phyloP scores from a whole-genome alignment of 2,329 filamentous ascomycete genomes.

The Claviceps sp. region DNA sequence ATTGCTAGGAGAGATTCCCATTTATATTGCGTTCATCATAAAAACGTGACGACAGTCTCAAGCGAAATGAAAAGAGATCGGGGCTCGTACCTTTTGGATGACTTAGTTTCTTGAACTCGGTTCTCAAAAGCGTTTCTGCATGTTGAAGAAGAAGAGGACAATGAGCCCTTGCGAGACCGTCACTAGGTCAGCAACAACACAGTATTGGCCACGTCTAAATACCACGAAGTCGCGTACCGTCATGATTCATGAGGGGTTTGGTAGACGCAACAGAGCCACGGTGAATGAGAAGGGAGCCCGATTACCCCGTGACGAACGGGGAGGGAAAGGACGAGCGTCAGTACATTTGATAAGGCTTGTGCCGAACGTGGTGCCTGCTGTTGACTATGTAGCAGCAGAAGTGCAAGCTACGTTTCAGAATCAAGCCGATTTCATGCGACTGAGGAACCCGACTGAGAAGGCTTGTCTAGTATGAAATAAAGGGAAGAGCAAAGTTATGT shows the following conservation, averaged over 20 bases:
- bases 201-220: too few relatives aligned
- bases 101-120: conserved; percentile 71
- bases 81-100: conserved; percentile 70
- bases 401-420: background rate
- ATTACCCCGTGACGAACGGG: background rate
- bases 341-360: background rate
- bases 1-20: conserved; percentile 99
- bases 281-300: background rate
- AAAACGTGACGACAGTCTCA: conserved; percentile 13
- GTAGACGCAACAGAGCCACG: background rate
- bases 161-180: background rate
- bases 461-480: background rate
- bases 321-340: background rate
- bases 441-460: background rate
- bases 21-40: conserved; percentile 82
- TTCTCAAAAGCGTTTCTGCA: conserved; percentile 62
- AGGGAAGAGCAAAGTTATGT: background rate
- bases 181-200: background rate
- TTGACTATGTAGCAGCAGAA: background rate
- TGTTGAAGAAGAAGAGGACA: conserved; percentile 36
- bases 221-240: background rate
- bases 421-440: background rate
- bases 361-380: background rate
- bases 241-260: background rate
- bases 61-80: background rate